A percentile compares a stretch with the other conserved stretches of the same genome.
phyloP scores from a whole-genome alignment of 2,329 filamentous ascomycete genomes.

The Pseudogymnoascus sp. region DNA sequence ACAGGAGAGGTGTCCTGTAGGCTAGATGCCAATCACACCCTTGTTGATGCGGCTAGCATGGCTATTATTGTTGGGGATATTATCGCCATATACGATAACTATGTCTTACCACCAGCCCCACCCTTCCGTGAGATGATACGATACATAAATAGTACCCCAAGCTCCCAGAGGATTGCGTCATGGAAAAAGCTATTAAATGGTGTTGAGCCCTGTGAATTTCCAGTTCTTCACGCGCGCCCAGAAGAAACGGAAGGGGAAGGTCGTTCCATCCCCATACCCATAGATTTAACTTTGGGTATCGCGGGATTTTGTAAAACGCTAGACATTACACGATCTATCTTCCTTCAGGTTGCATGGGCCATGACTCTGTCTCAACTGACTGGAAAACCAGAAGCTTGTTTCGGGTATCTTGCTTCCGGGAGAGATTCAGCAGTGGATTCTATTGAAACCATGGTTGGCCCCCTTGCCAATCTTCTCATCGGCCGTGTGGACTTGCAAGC shows the following conservation, averaged over 20 bases:
- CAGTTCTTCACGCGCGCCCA: conserved; percentile 22
- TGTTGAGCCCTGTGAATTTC: conserved; percentile 32
- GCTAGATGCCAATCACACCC: background rate
- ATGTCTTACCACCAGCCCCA: conserved; percentile 1
- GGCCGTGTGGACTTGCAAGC: conserved; percentile 21
- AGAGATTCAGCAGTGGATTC: conserved; percentile 38
- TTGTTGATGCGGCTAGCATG: conserved; percentile 11
- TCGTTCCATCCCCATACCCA: conserved; percentile 13
- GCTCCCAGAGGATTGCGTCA: conserved; percentile 16
- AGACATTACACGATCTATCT: conserved; percentile 35
- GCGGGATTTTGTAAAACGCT: conserved; percentile 32
- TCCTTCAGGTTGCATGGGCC: conserved; percentile 47
- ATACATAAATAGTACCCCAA: background rate
- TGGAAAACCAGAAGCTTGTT: conserved; percentile 32
- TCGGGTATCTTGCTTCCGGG: conserved; percentile 35
- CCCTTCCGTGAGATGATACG: background rate
- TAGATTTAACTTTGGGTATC: conserved; percentile 18
- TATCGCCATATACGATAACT: conserved; percentile 1
- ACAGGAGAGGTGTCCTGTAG: conserved; percentile 7
- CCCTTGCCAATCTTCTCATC: conserved; percentile 36
- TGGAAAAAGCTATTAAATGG: conserved; percentile 25
- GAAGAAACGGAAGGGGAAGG: conserved; percentile 8
- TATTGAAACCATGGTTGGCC: conserved; percentile 41
- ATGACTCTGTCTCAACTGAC: conserved; percentile 35
- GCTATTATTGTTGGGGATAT: conserved; percentile 12